phyloP scores from a whole-genome alignment of 2,329 filamentous ascomycete species.

The Fusarium veterinarium region DNA sequence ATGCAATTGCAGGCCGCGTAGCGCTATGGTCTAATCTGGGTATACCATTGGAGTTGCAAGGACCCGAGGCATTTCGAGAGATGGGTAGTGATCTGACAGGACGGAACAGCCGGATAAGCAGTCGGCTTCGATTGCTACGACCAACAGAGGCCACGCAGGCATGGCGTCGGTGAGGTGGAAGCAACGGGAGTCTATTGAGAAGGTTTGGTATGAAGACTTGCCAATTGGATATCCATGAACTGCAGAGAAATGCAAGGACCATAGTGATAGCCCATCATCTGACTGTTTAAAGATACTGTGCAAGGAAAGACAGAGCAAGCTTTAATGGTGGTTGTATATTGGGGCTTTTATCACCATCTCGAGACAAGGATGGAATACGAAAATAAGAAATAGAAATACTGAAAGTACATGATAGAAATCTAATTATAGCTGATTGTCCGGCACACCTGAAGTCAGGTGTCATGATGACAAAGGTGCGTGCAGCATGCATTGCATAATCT shows the following conservation, averaged over 20 bases:
- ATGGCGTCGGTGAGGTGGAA: neutral
- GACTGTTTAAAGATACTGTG: accelerated
- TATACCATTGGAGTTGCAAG: neutral
- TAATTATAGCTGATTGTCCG: neutral
- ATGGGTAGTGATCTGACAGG: neutral
- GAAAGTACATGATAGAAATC: neutral
- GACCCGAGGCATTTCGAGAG: neutral
- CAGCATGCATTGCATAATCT: neutral
- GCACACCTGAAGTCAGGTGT: neutral
- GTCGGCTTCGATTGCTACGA: neutral
- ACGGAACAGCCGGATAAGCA: neutral
- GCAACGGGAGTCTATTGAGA: neutral
- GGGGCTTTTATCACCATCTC: accelerated
- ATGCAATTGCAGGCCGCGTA: neutral
- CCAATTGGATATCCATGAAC: accelerated
- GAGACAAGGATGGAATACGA: neutral
- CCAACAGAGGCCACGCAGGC: neutral
- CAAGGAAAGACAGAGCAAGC: too few relatives aligned
- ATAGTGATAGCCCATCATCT: accelerated
- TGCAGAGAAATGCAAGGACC: accelerated
- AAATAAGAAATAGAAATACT: neutral
- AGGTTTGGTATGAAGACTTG: accelerated
- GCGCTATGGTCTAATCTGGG: neutral
- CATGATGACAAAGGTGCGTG: neutral
- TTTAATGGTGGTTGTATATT: neutral